Base-by-base conservation (phyloP, 2,329 filamentous ascomycete species). In the Mariannaea sp. region DNA sequence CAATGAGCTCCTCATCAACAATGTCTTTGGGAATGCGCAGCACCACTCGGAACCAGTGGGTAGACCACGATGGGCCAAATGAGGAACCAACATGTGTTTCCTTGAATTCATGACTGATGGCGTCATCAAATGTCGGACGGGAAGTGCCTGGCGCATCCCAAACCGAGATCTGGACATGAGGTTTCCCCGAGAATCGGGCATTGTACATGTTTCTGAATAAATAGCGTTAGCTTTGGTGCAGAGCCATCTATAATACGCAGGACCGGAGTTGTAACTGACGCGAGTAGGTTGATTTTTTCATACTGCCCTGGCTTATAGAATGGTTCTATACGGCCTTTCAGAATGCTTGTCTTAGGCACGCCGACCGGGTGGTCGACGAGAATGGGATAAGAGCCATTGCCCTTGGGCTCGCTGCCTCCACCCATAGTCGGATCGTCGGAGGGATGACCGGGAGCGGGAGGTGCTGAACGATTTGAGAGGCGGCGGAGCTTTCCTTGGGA, bases 31-130 rank as follows among this genome's bases (percentile, higher is more conserved):
- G 93, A 12, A 97, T 81, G 4, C 83, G 90, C 57, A 99, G 76
- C 51, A 87, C 77, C 50, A 97, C 83, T 65, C 86, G 90, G 81
- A 99, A 96, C 94, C 94, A 99, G 72, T 97, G 94, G 7, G 94
- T 99, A 2, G 92, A 89, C 94, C 94, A 99, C 29, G 92, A 94
- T 2, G 94, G 94, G 0, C 94, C 94, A 64, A 97, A 97, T 6
- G 79, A 84, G 53, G 88, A 81, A 54, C 93, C 92, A 49, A 92
- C 85, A 14, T 82, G 77, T 7, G 92, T 89, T 42, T 86, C 81
- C 45, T 81, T 82, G 76, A 93, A 99, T 6, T 86, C 76, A 62
- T 95, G 86, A 41, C 77, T 78, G n/a, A 80, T 77, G 5, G 92
- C 93, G 50, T 97, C 90, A 58, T 92, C 76, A 75, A 99, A 99